Percentiles rank a stretch among this genome's conserved stretches.
Conservation (phyloP, 257 asterid species). For the Linderniella brevidens region DNA sequence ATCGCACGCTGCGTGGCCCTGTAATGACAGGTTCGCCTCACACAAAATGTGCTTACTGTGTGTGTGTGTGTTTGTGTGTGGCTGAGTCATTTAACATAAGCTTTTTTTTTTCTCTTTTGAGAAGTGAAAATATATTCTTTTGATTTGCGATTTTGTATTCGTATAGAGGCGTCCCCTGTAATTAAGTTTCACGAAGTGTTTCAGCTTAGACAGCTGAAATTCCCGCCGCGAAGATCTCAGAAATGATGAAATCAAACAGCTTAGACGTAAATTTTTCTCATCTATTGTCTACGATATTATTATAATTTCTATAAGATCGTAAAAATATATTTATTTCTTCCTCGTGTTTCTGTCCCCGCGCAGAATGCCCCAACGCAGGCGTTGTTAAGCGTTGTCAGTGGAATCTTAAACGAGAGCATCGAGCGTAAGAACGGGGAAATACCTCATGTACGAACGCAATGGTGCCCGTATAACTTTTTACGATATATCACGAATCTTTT, state of each 20-base stretch:
- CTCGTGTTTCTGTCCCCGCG: slow-evolving; percentile 6
- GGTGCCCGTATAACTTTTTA: background rate
- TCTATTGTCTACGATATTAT: too few relatives aligned
- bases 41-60: too few relatives aligned
- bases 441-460: slow-evolving; percentile 67
- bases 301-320: too few relatives aligned
- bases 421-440: slow-evolving; percentile 78
- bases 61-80: too few relatives aligned
- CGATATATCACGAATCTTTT: background rate
- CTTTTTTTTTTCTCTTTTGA: background rate
- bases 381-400: slow-evolving; percentile 56
- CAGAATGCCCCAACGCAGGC: slow-evolving; percentile 97
- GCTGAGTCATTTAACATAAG: too few relatives aligned
- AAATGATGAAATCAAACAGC: slow-evolving; percentile 88
- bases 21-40: slow-evolving; percentile 31
- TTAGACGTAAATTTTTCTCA: slow-evolving; percentile 48
- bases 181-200: slow-evolving; percentile 71
- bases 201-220: slow-evolving; percentile 72
- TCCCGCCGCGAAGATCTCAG: slow-evolving; percentile 58
- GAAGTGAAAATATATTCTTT: background rate
- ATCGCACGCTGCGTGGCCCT: slow-evolving; percentile 34
- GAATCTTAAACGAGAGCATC: slow-evolving; percentile 73
- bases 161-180: slow-evolving; percentile 33
- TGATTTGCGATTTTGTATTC: slow-evolving; percentile 1
- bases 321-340: too few relatives aligned